phyloP scores from a whole-genome alignment of 495 filamentous ascomycete genomes.

The Penicillium longicatenatum region DNA sequence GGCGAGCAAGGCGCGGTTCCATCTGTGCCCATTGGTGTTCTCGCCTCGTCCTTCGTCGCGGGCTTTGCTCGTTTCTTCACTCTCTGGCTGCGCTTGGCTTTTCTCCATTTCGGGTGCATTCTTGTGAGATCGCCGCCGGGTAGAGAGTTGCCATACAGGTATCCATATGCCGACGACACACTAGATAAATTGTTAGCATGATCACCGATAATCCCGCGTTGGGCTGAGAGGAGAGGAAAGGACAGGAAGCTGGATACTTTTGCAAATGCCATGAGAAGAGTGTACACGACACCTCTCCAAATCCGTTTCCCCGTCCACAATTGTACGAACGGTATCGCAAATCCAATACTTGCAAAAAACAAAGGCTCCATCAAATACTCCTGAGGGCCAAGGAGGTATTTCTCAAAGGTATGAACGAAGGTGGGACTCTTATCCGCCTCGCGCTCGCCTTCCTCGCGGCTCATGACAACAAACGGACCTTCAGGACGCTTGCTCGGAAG shows the following conservation, averaged over 20 bases:
- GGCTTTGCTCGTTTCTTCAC: background rate
- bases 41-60: background rate
- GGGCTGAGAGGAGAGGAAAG: background rate
- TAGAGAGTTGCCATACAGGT: conserved; percentile 22
- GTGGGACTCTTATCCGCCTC: conserved; percentile 41
- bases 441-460: conserved; percentile 40
- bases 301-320: conserved; percentile 63
- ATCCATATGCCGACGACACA: conserved; percentile 37
- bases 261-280: conserved; percentile 64
- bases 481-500: conserved; percentile 36
- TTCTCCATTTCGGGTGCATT: background rate
- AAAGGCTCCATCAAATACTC: conserved; percentile 64
- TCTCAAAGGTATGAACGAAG: conserved; percentile 38
- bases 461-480: conserved; percentile 36
- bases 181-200: conserved; percentile 11
- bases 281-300: conserved; percentile 71
- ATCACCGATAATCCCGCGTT: background rate
- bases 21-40: conserved; percentile 1
- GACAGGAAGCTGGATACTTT: conserved; percentile 45
- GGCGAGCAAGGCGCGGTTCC: conserved; percentile 44
- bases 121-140: background rate
- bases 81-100: background rate
- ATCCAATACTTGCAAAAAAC: conserved; percentile 75
- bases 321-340: conserved; percentile 69
- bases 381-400: conserved; percentile 38